Evolutionary conservation across 225 moss, liverwort and hornwort genomes (phyloP).

Genomic region (Straminergon stramineum): DNA sequence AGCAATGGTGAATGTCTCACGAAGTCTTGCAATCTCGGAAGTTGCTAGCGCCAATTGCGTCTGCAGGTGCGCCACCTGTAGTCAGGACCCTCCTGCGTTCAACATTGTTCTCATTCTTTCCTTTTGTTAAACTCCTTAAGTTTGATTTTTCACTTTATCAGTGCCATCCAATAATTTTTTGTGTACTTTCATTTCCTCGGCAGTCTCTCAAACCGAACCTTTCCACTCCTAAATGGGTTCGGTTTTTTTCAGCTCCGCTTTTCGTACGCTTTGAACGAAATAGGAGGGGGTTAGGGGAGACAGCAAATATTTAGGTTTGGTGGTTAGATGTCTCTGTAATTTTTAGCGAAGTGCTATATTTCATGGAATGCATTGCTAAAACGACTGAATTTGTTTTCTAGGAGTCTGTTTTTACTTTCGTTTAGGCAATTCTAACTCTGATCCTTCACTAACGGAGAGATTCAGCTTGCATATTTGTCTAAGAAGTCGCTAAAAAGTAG

Average conservation of each 20-base stretch:
- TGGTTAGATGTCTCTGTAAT: neutral
- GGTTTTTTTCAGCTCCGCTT: neutral
- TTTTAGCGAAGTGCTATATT: neutral
- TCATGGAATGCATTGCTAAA: neutral
- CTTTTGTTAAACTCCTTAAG: conserved; percentile 5
- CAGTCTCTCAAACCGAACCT: neutral
- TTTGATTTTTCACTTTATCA: neutral
- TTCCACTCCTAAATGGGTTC: neutral
- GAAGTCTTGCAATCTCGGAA: conserved; percentile 86
- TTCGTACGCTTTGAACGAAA: neutral
- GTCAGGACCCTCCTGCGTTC: conserved; percentile 53
- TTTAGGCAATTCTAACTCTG: neutral
- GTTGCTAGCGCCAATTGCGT: conserved; percentile 91
- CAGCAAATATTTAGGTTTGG: neutral
- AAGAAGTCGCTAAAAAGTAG: neutral
- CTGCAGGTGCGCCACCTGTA: conserved; percentile 91
- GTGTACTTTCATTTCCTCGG: neutral
- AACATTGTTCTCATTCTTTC: conserved; percentile 34
- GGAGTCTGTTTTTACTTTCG: neutral
- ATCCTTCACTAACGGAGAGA: neutral
- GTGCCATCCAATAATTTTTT: neutral
- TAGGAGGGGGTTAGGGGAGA: neutral
- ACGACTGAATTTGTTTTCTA: neutral
- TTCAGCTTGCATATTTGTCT: neutral
- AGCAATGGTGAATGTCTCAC: conserved; percentile 81